Evolutionary conservation across 2,329 filamentous ascomycete species (phyloP), one percentile per base, ranked within the genome.

Genomic region (Fusarium odoratissimum): DNA sequence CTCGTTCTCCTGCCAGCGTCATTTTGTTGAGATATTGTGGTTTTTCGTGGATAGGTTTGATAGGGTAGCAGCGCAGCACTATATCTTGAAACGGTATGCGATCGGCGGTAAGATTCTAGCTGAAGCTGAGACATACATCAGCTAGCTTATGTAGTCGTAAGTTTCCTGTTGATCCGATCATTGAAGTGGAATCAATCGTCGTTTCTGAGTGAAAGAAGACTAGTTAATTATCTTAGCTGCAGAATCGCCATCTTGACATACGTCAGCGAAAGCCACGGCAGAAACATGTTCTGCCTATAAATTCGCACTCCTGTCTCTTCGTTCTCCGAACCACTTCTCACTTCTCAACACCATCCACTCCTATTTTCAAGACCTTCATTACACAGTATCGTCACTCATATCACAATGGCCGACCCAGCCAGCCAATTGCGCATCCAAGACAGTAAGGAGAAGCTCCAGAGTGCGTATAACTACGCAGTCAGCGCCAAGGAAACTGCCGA

Each of bases 401-500:
- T n/a, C 21, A 37, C 33, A 37, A 52, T 52, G 49, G 25, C 49
- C 3, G 33, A 52, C 13, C 21, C 10, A 3, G 30, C n/a, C n/a
- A n/a, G n/a, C n/a, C n/a, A n/a, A n/a, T n/a, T n/a, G n/a, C n/a
- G n/a, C n/a, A n/a, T n/a, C n/a, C n/a, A n/a, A n/a, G n/a, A n/a
- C n/a, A n/a, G n/a, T n/a, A n/a, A n/a, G n/a, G n/a, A n/a, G n/a
- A n/a, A n/a, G n/a, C n/a, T n/a, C n/a, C n/a, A n/a, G n/a, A n/a
- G n/a, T n/a, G 33, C 31, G 1, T 52, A 37, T 3, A 5, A 2
- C 2, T 0, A 37, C 5, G 49, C 49, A 1, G 17, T 16, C 13
- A 21, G 3, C 9, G 19, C 3, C 3, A 35, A 28, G 12, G 7
- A 52, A 28, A 2, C 5, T 2, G 49, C 49, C 13, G 31, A 52